Base-by-base conservation (phyloP, 2,329 filamentous ascomycete genomes). In the Fonsecaea nubica region DNA sequence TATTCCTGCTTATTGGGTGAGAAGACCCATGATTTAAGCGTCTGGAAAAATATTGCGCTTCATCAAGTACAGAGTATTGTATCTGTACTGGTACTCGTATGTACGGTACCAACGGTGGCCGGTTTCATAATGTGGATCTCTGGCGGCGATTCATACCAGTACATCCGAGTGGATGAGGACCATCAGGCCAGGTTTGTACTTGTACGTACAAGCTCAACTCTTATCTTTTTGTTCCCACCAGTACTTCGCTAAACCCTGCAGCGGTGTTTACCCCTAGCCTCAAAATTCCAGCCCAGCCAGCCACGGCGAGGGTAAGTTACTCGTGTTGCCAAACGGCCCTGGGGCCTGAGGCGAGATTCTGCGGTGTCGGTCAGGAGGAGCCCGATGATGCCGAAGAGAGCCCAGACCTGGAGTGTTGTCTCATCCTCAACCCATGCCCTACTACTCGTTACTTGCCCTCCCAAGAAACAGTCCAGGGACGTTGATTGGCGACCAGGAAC, bases 341-440 rank as follows among this genome's bases (percentile, higher is more conserved):
- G 15, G 15, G 6, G 5, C 5, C 40, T 21, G 40, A 18, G 10
- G 45, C 18, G 8, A 12, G 21, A 50, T 10, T 50, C 6, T 50
- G 45, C 45, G 9, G 18, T 18, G 45, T 50, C 45, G 45, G 45
- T 50, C 45, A 50, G 45, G 45, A 50, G 25, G 45, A 50, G 45
- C 45, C 45, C 45, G 45, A 50, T 25, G 7, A 18, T 50, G 45
- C 45, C 45, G 45, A 50, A 50, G 45, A 50, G 45, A 50, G 45
- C 21, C 45, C 45, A 50, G 45, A 10, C 21, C 45, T 25, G 13
- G 18, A n/a, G 45, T 21, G 9, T 3, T 45, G 45, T 50, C 45
- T 50, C 45, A 50, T 50, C 45, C 9, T 50, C 45, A 50, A 21
- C 45, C 45, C 18, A 50, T 21, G 21, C 21, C 25, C 25, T 25